Evolutionary conservation across 345 rosid species (phyloP).

Genomic region (Sisymbrium irio): DNA sequence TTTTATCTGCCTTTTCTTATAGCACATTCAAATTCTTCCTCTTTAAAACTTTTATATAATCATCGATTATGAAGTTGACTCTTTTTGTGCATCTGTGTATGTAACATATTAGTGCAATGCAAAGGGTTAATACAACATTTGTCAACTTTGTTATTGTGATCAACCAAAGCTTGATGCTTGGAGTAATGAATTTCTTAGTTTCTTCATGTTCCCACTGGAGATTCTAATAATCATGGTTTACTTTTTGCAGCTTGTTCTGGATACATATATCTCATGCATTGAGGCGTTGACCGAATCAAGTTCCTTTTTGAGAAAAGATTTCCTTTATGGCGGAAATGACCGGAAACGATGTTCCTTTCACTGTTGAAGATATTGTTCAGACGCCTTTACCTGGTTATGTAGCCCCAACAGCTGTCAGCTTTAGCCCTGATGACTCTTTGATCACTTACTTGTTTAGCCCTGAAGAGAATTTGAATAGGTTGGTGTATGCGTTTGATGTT

Average conservation of each 20-base stretch:
- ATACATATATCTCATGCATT: not conserved
- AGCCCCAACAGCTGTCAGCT: slow-evolving; percentile 69
- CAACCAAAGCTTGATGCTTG: slow-evolving; percentile 11
- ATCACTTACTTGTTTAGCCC: slow-evolving; percentile 74
- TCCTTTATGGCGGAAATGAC: slow-evolving; percentile 21
- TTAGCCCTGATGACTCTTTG: slow-evolving; percentile 80
- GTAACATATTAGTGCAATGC: not conserved
- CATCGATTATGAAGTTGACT: not conserved
- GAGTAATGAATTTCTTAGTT: not conserved
- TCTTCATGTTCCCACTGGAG: not conserved
- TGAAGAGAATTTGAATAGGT: slow-evolving; percentile 64
- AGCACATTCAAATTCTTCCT: too few relatives aligned
- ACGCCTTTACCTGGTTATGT: slow-evolving; percentile 89
- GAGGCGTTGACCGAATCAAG: not conserved
- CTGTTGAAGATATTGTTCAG: slow-evolving; percentile 80
- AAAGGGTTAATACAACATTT: not conserved
- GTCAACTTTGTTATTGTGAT: not conserved
- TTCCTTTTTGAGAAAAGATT: not conserved
- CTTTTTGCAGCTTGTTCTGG: slow-evolving; percentile 9
- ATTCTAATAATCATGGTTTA: not conserved
- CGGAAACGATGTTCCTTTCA: slow-evolving; percentile 48
- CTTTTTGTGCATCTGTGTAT: not conserved
- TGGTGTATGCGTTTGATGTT: slow-evolving; percentile 64
- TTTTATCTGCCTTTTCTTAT: too few relatives aligned
- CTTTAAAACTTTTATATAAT: not conserved